Base-by-base conservation (phyloP, 2,329 filamentous ascomycete genomes). In the Talaromyces sp. region DNA sequence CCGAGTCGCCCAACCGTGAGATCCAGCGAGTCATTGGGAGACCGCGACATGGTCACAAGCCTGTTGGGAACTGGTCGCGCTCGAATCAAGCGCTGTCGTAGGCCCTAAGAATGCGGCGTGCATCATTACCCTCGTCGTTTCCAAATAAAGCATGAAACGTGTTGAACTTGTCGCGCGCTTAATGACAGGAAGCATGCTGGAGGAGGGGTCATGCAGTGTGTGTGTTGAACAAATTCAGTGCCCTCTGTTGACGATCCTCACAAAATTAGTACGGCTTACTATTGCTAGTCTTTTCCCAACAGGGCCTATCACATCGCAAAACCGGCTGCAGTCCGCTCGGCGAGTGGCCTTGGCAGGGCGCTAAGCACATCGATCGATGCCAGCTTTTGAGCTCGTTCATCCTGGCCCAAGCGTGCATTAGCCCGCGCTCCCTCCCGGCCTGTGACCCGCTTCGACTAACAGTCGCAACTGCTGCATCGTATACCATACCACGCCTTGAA, bases 331-430 rank as follows among this genome's bases (percentile, higher is more conserved):
- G 19, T 25, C 47, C 28, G 22, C 19, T 28, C 17, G 47, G 22
- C 13, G 22, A 52, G 22, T 10, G 13, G 10, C 15, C 11, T 19
- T 52, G n/a, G 47, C 27, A 28, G 10, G 9, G 47, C 47, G 47
- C 47, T 28, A 52, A 27, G 22, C 22, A 28, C 47, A 52, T 52
- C 47, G 47, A 52, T 52, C 47, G 47, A 52, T 52, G 27, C 47
- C 47, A 52, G 47, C 47, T 52, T 25, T 52, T 52, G 32, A 39
- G 53, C 54, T 52, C 44, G 59, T 53, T 47, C 49, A 59, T 59
- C 57, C 27, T 17, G 5, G 33, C n/a, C 54, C 47, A 53, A 52
- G 53, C 59, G 44, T 61, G 54, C 59, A 61, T 27, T 61, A 57
- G 59, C n/a, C 39, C 25, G 19, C 42, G 59, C 55, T 47, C 17